Percentiles rank a stretch among this genome's conserved stretches.
Conservation (phyloP, 2,329 filamentous ascomycete genomes). For the Cordyceps fumosorosea region DNA sequence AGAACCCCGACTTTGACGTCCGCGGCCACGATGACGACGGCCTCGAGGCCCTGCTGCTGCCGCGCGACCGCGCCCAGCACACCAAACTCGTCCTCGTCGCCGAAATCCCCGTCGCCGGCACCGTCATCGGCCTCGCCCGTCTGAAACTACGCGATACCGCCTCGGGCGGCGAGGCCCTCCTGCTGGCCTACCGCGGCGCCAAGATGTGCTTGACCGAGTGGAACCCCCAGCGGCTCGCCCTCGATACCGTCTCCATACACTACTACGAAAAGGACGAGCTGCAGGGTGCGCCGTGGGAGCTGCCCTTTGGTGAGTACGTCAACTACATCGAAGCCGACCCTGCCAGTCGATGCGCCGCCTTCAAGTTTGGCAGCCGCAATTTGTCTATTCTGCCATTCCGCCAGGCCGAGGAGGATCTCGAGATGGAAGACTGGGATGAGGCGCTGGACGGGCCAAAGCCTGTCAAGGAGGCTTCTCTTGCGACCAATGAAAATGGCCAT, state of each 20-base stretch:
- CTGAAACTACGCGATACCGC: slow-evolving; percentile 67
- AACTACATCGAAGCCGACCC: slow-evolving; percentile 86
- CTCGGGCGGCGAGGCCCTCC: slow-evolving; percentile 74
- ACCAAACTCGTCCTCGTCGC: slow-evolving; percentile 78
- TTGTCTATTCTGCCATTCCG: slow-evolving; percentile 91
- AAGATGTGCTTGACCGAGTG: slow-evolving; percentile 92
- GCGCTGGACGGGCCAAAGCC: slow-evolving; percentile 65
- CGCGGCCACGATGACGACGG: slow-evolving; percentile 54
- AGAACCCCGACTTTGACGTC: slow-evolving; percentile 38
- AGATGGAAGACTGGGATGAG: slow-evolving; percentile 86
- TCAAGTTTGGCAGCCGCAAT: slow-evolving; percentile 85
- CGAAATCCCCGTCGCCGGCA: slow-evolving; percentile 78
- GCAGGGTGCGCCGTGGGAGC: slow-evolving; percentile 73
- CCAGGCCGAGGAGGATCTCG: slow-evolving; percentile 77
- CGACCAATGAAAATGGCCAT: slow-evolving; percentile 25
- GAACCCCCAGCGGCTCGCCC: slow-evolving; percentile 72
- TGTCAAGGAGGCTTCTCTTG: slow-evolving; percentile 35
- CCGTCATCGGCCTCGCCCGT: slow-evolving; percentile 73
- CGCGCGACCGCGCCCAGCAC: slow-evolving; percentile 57
- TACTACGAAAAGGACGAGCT: slow-evolving; percentile 96
- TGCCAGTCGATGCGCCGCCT: slow-evolving; percentile 83
- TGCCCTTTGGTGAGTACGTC: slow-evolving; percentile 65
- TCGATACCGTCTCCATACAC: slow-evolving; percentile 90
- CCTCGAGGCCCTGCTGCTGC: slow-evolving; percentile 54
- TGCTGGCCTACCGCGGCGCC: slow-evolving; percentile 82